These are phyloP conservation scores for Acanthamoeba triangularis DNA, from an alignment of 208 protist genomes.

Conservation along the genomic window DNA sequence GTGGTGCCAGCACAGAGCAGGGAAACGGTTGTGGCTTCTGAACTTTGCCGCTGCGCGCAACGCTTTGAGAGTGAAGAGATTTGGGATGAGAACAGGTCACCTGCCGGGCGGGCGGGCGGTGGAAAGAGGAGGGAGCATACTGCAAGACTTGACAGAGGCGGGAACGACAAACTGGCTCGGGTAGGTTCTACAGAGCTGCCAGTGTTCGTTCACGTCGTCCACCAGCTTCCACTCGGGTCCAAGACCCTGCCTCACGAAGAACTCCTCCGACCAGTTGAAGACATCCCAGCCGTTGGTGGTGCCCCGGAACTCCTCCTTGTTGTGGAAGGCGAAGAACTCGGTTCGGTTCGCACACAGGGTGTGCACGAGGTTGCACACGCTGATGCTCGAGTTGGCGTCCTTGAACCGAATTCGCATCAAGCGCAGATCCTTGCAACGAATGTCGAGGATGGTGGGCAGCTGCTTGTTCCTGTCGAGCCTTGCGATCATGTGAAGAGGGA, in stretches of 20 bases:
- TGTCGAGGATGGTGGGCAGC: slow-evolving; percentile 64
- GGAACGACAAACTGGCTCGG: slow-evolving; percentile 74
- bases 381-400: slow-evolving; percentile 74
- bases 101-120: neutral
- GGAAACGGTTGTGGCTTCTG: slow-evolving; percentile 73
- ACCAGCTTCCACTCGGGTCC: neutral
- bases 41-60: slow-evolving; percentile 60
- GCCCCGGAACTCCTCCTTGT: slow-evolving; percentile 74
- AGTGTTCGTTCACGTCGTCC: slow-evolving; percentile 63
- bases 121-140: neutral
- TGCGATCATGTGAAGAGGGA: slow-evolving; percentile 74
- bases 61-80: neutral
- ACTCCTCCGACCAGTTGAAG: slow-evolving; percentile 75
- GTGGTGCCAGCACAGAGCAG: slow-evolving; percentile 69
- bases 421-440: slow-evolving; percentile 75
- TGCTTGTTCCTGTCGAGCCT: slow-evolving; percentile 75
- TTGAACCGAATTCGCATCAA: slow-evolving; percentile 75
- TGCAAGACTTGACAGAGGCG: slow-evolving; percentile 62
- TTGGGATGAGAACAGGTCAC: neutral
- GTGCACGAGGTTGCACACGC: slow-evolving; percentile 68
- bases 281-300: slow-evolving; percentile 73
- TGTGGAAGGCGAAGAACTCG: slow-evolving; percentile 76
- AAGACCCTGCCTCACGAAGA: slow-evolving; percentile 70
- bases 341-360: slow-evolving; percentile 33
- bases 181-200: slow-evolving; percentile 75